Evolutionary conservation across 2,329 filamentous ascomycete species (phyloP), one percentile per base, ranked within the genome.

Genomic region (Colletotrichum endophyticum): DNA sequence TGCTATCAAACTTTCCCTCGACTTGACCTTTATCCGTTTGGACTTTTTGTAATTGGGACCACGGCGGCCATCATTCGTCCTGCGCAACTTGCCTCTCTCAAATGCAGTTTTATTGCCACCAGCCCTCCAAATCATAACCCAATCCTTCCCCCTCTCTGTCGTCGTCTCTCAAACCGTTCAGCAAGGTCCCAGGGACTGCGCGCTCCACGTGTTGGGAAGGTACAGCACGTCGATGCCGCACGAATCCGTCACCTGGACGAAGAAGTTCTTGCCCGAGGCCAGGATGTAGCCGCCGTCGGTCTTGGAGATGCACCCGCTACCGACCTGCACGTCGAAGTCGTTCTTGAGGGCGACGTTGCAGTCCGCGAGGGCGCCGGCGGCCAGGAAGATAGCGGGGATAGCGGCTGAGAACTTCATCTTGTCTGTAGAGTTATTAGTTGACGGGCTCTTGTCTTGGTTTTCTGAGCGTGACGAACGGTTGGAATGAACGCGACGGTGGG

Each of bases 101-200:
- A 13, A 53, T 13, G 44, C n/a, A 11, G 0, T 1, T 22, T 13
- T 0, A 11, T 53, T 1, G 1, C 44, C 11, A 7, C 2, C 22
- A 53, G 44, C 44, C 12, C n/a, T 22, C n/a, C n/a, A 53, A n/a
- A n/a, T n/a, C n/a, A n/a, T n/a, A n/a, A n/a, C n/a, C n/a, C n/a
- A n/a, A n/a, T n/a, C n/a, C n/a, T n/a, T n/a, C n/a, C n/a, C n/a
- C n/a, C n/a, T n/a, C n/a, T n/a, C n/a, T n/a, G n/a, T n/a, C n/a
- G n/a, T n/a, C n/a, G 11, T 13, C 39, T 49, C 19, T n/a, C 39
- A n/a, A 49, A n/a, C 0, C 22, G 44, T 6, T 53, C 44, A 53
- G 44, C 44, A 53, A 53, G 44, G 44, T 0, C 44, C 44, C 44
- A 53, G 44, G n/a, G 44, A 53, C n/a, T 53, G 44, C 5, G 11